phyloP scores from a whole-genome alignment of 805 yeast species.

The Scheffersomyces amazonensis region DNA sequence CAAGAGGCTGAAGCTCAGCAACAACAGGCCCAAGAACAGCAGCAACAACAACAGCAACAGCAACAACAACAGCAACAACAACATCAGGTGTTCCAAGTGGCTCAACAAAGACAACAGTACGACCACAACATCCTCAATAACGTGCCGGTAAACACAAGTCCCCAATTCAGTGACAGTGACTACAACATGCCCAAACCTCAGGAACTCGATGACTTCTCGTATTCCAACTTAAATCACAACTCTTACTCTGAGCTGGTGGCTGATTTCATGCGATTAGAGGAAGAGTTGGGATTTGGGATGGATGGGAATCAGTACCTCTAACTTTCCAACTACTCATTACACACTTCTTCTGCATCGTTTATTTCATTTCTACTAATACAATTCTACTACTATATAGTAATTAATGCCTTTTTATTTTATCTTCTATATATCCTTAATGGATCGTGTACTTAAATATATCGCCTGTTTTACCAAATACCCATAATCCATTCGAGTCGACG shows the following conservation, averaged over 20 bases:
- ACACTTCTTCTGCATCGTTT: too few relatives aligned
- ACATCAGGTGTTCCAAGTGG: conserved; percentile 6
- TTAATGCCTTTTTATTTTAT: neutral
- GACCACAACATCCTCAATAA: conserved; percentile 2
- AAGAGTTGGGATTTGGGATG: conserved; percentile 44
- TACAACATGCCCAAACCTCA: conserved; percentile 44
- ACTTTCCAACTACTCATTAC: too few relatives aligned
- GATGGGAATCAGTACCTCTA: too few relatives aligned
- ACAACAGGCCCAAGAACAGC: conserved; percentile 4
- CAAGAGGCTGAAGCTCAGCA: conserved; percentile 19
- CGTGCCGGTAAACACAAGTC: conserved; percentile 2
- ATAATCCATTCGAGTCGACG: conserved; percentile 24
- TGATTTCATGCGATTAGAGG: conserved; percentile 38
- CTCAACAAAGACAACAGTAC: conserved; percentile 6
- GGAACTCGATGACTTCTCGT: conserved; percentile 37
- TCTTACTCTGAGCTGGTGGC: conserved; percentile 10
- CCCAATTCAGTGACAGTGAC: conserved; percentile 17
- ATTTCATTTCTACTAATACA: too few relatives aligned
- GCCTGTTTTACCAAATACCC: conserved; percentile 40
- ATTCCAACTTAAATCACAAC: conserved; percentile 9
- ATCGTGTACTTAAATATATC: conserved; percentile 35
- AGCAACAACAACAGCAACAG: conserved; percentile 9
- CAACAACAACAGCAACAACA: conserved; percentile 14
- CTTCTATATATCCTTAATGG: neutral
- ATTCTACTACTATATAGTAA: too few relatives aligned